Base-by-base conservation (phyloP, 1,139 yeast genomes). In the Taphrina deformans region DNA sequence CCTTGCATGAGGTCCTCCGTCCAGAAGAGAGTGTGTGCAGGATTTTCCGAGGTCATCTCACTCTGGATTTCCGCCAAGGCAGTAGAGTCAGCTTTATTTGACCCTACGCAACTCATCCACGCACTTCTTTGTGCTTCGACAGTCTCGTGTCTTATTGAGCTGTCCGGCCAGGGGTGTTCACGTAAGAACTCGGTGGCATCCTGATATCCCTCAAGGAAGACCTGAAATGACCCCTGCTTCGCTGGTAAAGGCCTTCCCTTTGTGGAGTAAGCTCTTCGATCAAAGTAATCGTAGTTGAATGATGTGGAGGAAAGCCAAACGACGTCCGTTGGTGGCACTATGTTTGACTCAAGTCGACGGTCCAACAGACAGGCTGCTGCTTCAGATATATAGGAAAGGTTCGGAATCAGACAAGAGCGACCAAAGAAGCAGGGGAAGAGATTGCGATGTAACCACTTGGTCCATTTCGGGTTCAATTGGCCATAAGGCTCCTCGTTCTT, bases 401-500 rank as follows among this genome's bases (percentile, higher is more conserved):
- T 87, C 0, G 90, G 90, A 29, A 87, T 86, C 66, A 87, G 75
- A 71, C 67, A 56, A 44, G 88, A 82, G 65, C 93, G 74, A 1
- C 93, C 92, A 75, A 87, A 87, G 72, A 85, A 87, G 71, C 91
- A 87, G 0, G 92, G 92, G 67, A 87, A 87, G 69, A 87, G 80
- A 33, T 87, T 87, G 68, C 92, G 75, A 72, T 87, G 92, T 7
- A 86, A 73, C 92, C 92, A 87, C 75, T 87, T 87, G 1, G 89
- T 83, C 91, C 92, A 86, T 73, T 87, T 87, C 0, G 92, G 92
- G 4, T 88, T 85, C 63, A 87, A 72, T 0, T 91, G 89, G 0
- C 92, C 93, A 72, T 87, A 87, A 0, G 92, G 93, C 70, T 87
- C 92, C 74, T 87, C 93, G 74, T 87, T 90, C 72, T 86, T 86